phyloP scores from a whole-genome alignment of 1,284 basidiomycete genomes.

The Acaromyces ingoldii region DNA sequence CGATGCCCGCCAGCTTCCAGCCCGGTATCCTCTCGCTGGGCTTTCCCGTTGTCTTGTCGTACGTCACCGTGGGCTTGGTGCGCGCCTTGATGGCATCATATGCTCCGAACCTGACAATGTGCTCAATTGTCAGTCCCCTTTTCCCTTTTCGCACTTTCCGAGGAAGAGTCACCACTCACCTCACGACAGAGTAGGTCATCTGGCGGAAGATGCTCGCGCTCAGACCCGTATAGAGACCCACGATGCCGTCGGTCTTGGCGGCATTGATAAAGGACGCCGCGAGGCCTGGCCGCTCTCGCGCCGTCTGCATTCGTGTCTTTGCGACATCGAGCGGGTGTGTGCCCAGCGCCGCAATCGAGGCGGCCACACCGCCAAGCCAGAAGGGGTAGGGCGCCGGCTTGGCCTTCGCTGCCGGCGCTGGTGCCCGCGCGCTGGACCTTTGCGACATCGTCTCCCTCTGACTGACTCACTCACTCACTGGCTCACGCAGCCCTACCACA shows the following conservation, averaged over 20 bases:
- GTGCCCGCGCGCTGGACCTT: too few relatives aligned
- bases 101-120: slow-evolving; percentile 29
- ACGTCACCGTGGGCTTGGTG: slow-evolving; percentile 10
- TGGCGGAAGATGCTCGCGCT: slow-evolving; percentile 41
- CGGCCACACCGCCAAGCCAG: slow-evolving; percentile 45
- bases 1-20: slow-evolving; percentile 34
- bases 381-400: slow-evolving; percentile 33
- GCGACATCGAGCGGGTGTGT: slow-evolving; percentile 52
- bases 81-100: slow-evolving; percentile 43
- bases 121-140: neutral
- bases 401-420: too few relatives aligned
- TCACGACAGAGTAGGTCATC: slow-evolving; percentile 47
- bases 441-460: too few relatives aligned
- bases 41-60: slow-evolving; percentile 10
- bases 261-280: slow-evolving; percentile 29
- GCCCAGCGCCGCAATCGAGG: slow-evolving; percentile 43
- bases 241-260: slow-evolving; percentile 25
- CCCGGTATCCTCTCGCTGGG: slow-evolving; percentile 18
- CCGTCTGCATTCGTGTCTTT: slow-evolving; percentile 52
- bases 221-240: slow-evolving; percentile 45
- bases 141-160: neutral
- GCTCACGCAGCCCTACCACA: too few relatives aligned
- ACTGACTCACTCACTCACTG: too few relatives aligned
- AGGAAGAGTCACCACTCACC: slow-evolving; percentile 20
- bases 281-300: slow-evolving; percentile 30